phyloP scores from a whole-genome alignment of 1,139 yeast species.

The Candida tetrigidarum region DNA sequence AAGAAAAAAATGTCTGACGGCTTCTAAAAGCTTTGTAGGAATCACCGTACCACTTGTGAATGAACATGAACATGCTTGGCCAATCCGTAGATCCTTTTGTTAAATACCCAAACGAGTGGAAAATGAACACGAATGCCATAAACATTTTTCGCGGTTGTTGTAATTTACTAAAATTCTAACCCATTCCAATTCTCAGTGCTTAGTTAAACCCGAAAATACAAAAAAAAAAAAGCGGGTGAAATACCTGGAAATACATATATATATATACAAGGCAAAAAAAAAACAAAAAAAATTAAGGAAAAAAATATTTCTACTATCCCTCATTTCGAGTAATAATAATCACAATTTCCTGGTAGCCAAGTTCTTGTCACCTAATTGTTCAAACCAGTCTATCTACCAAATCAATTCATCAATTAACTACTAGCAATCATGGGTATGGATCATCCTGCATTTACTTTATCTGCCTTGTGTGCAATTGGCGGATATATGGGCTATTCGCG shows the following conservation, averaged over 20 bases:
- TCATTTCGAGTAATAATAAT: background rate
- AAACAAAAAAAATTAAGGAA: background rate
- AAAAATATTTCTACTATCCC: background rate
- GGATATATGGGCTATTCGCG: constrained; percentile 75
- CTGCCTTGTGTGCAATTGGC: constrained; percentile 75
- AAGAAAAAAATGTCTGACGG: no score
- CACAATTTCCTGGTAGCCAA: no score
- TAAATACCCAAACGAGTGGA: background rate
- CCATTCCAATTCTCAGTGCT: background rate
- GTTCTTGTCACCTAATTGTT: no score
- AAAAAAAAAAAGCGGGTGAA: background rate
- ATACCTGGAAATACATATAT: background rate
- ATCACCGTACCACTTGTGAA: no score
- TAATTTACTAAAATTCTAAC: background rate
- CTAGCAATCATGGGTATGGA: constrained; percentile 48
- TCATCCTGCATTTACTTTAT: constrained; percentile 78
- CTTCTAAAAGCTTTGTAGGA: no score
- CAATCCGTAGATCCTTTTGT: background rate
- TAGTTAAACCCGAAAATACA: background rate
- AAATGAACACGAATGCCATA: constrained; percentile 1
- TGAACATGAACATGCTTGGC: background rate
- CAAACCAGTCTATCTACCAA: background rate
- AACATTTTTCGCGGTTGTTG: background rate
- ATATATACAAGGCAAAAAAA: background rate
- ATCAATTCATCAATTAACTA: background rate